phyloP scores from a whole-genome alignment of 495 filamentous ascomycete species.

The Achaetomiella virescens region DNA sequence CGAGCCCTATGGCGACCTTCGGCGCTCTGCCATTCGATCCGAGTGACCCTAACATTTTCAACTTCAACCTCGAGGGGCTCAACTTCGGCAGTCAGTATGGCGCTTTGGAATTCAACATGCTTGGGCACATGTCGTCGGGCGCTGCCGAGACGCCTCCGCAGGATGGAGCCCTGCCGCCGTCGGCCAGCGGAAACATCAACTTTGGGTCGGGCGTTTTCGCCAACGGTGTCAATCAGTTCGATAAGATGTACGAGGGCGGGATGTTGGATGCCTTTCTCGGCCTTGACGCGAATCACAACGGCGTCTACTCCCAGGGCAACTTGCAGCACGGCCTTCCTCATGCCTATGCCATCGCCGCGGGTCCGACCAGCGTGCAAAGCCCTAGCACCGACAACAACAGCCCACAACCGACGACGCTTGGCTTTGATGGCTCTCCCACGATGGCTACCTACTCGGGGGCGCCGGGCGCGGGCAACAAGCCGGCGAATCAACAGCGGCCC shows the following conservation, averaged over 20 bases:
- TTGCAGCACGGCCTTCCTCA: slow-evolving; percentile 47
- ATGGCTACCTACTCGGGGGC: slow-evolving; percentile 34
- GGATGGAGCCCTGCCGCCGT: slow-evolving; percentile 45
- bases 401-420: slow-evolving; percentile 39
- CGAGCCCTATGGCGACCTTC: slow-evolving; percentile 41
- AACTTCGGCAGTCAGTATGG: slow-evolving; percentile 96
- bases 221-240: slow-evolving; percentile 39
- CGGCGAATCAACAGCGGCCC: slow-evolving; percentile 26
- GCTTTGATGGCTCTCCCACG: slow-evolving; percentile 42
- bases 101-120: slow-evolving; percentile 86
- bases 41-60: slow-evolving; percentile 83
- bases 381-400: slow-evolving; percentile 47
- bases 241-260: slow-evolving; percentile 38
- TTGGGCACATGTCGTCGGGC: slow-evolving; percentile 87
- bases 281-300: slow-evolving; percentile 33
- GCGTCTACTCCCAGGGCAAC: slow-evolving; percentile 42
- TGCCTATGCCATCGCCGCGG: slow-evolving; percentile 45
- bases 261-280: slow-evolving; percentile 37
- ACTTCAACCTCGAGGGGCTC: slow-evolving; percentile 86
- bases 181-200: slow-evolving; percentile 33
- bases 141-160: slow-evolving; percentile 70
- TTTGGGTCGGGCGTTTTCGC: slow-evolving; percentile 40
- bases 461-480: slow-evolving; percentile 20
- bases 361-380: slow-evolving; percentile 42
- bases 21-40: slow-evolving; percentile 70